A percentile compares a stretch with the other conserved stretches of the same genome.
phyloP scores from a whole-genome alignment of 2,329 filamentous ascomycete genomes.

The Fusarium neocosmosporiellum region DNA sequence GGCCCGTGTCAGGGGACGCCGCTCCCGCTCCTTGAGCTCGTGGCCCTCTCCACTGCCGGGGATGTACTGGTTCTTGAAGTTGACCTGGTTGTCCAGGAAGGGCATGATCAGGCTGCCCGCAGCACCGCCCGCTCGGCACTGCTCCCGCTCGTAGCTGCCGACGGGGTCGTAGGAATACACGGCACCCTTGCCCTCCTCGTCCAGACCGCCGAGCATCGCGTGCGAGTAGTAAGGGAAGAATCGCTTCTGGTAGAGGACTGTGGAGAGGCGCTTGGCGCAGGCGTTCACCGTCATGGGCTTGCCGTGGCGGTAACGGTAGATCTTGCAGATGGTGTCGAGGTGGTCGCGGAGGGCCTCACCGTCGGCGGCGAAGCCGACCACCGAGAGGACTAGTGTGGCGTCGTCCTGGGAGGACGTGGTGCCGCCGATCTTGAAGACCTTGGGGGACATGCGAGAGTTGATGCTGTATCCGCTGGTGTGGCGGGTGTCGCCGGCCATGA shows the following conservation, averaged over 20 bases:
- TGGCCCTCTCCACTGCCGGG: slow-evolving; percentile 88
- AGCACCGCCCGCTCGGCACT: slow-evolving; percentile 92
- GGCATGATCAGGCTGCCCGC: slow-evolving; percentile 97
- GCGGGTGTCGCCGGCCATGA: slow-evolving; percentile 97
- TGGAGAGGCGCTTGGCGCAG: slow-evolving; percentile 93
- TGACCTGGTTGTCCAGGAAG: slow-evolving; percentile 99
- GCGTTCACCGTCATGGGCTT: slow-evolving; percentile 96
- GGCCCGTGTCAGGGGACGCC: slow-evolving; percentile 74
- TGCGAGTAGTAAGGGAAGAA: slow-evolving; percentile 99
- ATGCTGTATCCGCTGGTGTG: slow-evolving; percentile 98
- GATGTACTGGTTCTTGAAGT: slow-evolving; percentile 98
- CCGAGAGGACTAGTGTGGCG: slow-evolving; percentile 88
- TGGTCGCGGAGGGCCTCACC: slow-evolving; percentile 94
- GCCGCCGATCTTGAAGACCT: slow-evolving; percentile 97
- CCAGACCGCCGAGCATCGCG: slow-evolving; percentile 91
- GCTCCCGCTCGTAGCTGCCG: slow-evolving; percentile 96
- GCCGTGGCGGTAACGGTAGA: slow-evolving; percentile 98
- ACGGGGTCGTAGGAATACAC: slow-evolving; percentile 98
- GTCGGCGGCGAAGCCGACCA: slow-evolving; percentile 96
- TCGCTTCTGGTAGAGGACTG: slow-evolving; percentile 95
- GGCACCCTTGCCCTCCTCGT: slow-evolving; percentile 93
- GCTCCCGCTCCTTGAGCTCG: slow-evolving; percentile 77
- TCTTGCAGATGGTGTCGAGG: slow-evolving; percentile 94
- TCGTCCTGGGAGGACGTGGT: slow-evolving; percentile 87
- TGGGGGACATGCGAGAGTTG: slow-evolving; percentile 95